A percentile compares a stretch with the other conserved stretches of the same genome.
These are phyloP conservation scores for Hippophae rhamnoides DNA, from an alignment of 306 rosid species.

Conservation along the genomic window DNA sequence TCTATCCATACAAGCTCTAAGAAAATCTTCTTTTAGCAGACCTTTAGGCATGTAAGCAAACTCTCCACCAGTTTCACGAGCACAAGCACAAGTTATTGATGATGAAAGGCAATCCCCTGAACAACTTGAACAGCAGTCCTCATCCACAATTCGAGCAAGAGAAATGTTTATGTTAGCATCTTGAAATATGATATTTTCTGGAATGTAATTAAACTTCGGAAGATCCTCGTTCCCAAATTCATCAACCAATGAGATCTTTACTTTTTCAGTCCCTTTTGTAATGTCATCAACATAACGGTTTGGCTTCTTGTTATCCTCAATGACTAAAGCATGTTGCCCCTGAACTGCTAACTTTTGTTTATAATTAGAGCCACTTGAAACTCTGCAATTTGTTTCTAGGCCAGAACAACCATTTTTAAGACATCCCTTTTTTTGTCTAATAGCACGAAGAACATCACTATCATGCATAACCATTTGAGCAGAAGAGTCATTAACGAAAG, in stretches of 20 bases:
- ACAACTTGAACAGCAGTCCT: conserved; percentile 65
- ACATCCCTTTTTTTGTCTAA: too few relatives aligned
- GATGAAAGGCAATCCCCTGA: conserved; percentile 62
- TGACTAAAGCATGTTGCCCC: conserved; percentile 10
- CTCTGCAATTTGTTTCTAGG: conserved; percentile 8
- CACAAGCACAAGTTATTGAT: conserved; percentile 75
- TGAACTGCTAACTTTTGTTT: conserved; percentile 5
- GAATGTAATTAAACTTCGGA: conserved; percentile 72
- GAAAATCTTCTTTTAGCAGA: conserved; percentile 58
- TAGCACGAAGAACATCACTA: too few relatives aligned
- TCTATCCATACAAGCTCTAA: conserved; percentile 28
- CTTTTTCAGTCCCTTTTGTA: conserved; percentile 65
- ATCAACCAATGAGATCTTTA: conserved; percentile 51
- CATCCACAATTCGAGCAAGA: conserved; percentile 75
- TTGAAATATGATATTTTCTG: conserved; percentile 53
- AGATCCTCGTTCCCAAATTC: conserved; percentile 40
- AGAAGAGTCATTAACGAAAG: neutral
- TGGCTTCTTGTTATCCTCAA: conserved; percentile 18
- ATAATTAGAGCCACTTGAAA: conserved; percentile 18
- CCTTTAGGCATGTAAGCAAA: conserved; percentile 69
- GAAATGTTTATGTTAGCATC: conserved; percentile 65
- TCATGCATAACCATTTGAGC: neutral
- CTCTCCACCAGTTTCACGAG: conserved; percentile 92
- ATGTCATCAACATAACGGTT: conserved; percentile 33
- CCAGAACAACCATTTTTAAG: neutral